Conservation (phyloP, 768 basidiomycete genomes). For the Amanita pseudoporphyria region DNA sequence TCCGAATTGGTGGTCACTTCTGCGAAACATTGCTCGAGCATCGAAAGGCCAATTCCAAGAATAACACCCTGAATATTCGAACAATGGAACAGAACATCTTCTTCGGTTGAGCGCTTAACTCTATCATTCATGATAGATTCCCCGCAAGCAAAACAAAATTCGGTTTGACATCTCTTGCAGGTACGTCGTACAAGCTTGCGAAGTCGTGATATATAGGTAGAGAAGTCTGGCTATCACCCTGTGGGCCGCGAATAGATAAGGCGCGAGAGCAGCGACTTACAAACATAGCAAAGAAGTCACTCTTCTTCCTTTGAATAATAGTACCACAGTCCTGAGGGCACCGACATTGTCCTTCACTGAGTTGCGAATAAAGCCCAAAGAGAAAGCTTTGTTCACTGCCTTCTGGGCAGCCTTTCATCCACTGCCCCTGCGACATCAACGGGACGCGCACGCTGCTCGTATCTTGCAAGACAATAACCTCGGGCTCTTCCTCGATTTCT, state of each 20-base stretch:
- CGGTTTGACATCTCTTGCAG: slow-evolving; percentile 53
- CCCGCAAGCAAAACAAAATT: slow-evolving; percentile 70
- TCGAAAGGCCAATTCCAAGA: slow-evolving; percentile 81
- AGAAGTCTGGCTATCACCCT: slow-evolving; percentile 53
- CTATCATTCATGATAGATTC: slow-evolving; percentile 45
- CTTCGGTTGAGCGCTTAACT: slow-evolving; percentile 32
- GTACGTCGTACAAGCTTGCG: slow-evolving; percentile 43
- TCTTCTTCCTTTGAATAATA: slow-evolving; percentile 48
- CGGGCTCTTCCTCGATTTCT: slow-evolving; percentile 78
- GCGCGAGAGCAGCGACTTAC: slow-evolving; percentile 35
- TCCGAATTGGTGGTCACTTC: slow-evolving; percentile 38
- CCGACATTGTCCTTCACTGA: slow-evolving; percentile 49
- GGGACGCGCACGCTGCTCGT: slow-evolving; percentile 35
- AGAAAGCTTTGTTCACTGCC: slow-evolving; percentile 85
- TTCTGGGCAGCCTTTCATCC: slow-evolving; percentile 98
- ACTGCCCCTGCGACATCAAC: slow-evolving; percentile 81
- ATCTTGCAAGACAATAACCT: slow-evolving; percentile 34
- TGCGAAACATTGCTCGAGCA: slow-evolving; percentile 68
- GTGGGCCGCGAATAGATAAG: slow-evolving; percentile 5
- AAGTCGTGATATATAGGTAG: slow-evolving; percentile 58
- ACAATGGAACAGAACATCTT: slow-evolving; percentile 76
- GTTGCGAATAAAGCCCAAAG: slow-evolving; percentile 73
- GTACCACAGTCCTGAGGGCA: slow-evolving; percentile 76
- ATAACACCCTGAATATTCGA: slow-evolving; percentile 84
- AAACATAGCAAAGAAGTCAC: slow-evolving; percentile 75